These are phyloP conservation scores for Silene coronaria DNA, from an alignment of 179 eudicot genomes.

Conservation along the genomic window DNA sequence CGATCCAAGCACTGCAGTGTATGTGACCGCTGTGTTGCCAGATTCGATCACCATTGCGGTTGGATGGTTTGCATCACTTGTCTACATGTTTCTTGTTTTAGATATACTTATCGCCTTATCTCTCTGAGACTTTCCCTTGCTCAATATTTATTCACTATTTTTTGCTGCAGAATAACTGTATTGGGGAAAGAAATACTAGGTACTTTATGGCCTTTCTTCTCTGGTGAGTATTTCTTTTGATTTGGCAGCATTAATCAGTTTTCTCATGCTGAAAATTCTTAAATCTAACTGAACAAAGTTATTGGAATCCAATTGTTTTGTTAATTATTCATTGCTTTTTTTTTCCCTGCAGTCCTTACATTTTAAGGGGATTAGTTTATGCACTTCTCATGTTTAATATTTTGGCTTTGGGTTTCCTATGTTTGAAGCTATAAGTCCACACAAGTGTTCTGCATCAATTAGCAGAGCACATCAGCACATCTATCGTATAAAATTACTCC, in stretches of 20 bases:
- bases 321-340: background rate
- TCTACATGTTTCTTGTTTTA: background rate
- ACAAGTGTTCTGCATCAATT: background rate
- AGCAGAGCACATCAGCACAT: background rate
- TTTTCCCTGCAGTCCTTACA: background rate
- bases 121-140: conserved; percentile 1
- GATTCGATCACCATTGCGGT: conserved; percentile 98
- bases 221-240: conserved; percentile 53
- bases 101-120: conserved; percentile 7
- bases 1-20: conserved; percentile 96
- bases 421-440: background rate
- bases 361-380: background rate
- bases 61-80: conserved; percentile 71
- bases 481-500: too few species aligned
- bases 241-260: background rate
- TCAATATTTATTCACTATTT: background rate
- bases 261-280: background rate
- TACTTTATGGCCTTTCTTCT: conserved; percentile 84
- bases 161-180: conserved; percentile 85
- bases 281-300: background rate
- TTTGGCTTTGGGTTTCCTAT: background rate
- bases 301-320: background rate
- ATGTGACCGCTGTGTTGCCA: conserved; percentile 94
- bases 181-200: conserved; percentile 88
- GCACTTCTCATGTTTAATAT: background rate